Evolutionary conservation across 225 moss, liverwort and hornwort genomes (phyloP).

Genomic region (Pseudisothecium myosuroides): DNA sequence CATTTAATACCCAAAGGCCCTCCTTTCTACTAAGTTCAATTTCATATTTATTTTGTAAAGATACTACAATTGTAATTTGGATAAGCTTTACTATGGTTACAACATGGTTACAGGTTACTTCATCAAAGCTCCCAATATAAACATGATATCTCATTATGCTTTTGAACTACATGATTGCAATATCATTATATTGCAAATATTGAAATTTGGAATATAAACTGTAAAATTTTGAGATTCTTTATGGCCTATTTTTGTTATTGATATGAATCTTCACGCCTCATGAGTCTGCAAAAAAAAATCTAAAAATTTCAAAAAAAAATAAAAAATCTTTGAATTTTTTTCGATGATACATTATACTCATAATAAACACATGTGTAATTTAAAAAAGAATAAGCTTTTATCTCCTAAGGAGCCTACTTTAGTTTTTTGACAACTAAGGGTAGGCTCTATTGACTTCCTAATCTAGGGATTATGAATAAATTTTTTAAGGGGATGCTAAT

Average conservation of each 20-base stretch:
- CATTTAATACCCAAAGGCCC: neutral
- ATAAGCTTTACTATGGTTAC: neutral
- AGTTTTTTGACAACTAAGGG: too few relatives aligned
- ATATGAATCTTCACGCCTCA: neutral
- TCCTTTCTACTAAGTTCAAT: neutral
- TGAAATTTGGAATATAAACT: neutral
- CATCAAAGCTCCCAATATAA: neutral
- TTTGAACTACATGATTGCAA: neutral
- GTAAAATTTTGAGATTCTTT: neutral
- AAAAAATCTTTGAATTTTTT: too few relatives aligned
- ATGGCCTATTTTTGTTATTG: neutral
- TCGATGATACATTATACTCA: too few relatives aligned
- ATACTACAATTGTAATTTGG: neutral
- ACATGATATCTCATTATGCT: neutral
- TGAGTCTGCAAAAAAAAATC: neutral
- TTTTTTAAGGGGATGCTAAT: too few relatives aligned
- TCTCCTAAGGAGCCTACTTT: fast-evolving
- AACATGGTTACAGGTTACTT: neutral
- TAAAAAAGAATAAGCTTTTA: neutral
- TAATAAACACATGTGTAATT: too few relatives aligned
- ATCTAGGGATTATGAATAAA: neutral
- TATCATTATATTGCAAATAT: too few relatives aligned
- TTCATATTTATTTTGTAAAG: neutral
- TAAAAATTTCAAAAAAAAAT: too few relatives aligned
- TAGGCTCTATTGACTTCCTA: neutral